Conservation (phyloP, 495 filamentous ascomycete species). For the Penicillium coffeae region DNA sequence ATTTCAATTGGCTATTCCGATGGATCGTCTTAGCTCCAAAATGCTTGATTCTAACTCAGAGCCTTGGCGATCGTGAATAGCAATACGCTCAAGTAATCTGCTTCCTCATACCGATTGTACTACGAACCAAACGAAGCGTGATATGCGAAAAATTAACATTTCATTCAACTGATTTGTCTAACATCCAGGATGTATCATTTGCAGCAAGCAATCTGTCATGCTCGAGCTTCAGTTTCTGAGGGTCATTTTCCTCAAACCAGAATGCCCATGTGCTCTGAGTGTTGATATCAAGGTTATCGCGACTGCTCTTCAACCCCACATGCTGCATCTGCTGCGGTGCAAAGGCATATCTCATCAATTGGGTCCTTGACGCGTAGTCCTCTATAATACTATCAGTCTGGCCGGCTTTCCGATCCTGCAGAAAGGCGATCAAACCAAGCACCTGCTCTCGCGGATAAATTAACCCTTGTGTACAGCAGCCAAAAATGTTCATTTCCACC, state of each 20-base stretch:
- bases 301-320: conserved; percentile 28
- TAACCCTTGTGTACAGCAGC: conserved; percentile 46
- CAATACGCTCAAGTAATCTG: too few relatives aligned
- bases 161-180: too few relatives aligned
- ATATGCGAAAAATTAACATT: too few relatives aligned
- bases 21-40: too few relatives aligned
- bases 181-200: neutral
- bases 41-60: too few relatives aligned
- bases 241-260: conserved; percentile 19
- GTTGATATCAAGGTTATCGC: conserved; percentile 17
- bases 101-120: too few relatives aligned
- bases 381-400: conserved; percentile 37
- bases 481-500: conserved; percentile 35
- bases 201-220: conserved; percentile 3
- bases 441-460: conserved; percentile 38
- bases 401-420: conserved; percentile 15
- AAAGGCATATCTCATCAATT: conserved; percentile 26
- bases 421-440: conserved; percentile 14
- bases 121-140: too few relatives aligned
- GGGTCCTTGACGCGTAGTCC: conserved; percentile 26
- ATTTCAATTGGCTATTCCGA: too few relatives aligned
- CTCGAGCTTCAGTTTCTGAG: conserved; percentile 7
- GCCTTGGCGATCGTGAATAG: too few relatives aligned
- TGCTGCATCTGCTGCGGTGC: conserved; percentile 34
- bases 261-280: conserved; percentile 18